Conservation (phyloP, 73 alveolate species). For the Blepharisma stoltei region DNA sequence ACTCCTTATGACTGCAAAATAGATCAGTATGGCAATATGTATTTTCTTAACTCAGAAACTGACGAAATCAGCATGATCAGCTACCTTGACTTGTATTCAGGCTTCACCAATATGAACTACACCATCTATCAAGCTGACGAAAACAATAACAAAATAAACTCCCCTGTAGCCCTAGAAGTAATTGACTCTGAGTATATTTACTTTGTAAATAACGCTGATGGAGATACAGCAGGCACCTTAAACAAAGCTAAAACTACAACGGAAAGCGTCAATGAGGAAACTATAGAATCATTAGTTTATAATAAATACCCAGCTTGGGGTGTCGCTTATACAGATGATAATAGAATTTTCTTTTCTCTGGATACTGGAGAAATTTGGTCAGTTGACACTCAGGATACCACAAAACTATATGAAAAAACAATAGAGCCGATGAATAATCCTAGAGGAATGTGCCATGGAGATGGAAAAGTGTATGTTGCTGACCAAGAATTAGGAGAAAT, state of each 20-base stretch:
- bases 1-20: background rate
- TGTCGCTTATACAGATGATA: background rate
- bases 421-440: background rate
- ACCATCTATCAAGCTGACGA: background rate
- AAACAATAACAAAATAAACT: background rate
- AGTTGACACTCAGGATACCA: background rate
- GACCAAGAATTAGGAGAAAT: background rate
- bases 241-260: background rate
- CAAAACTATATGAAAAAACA: background rate
- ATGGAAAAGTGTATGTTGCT: background rate
- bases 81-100: background rate
- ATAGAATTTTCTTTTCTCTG: background rate
- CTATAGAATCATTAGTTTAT: background rate
- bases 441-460: constrained; percentile 9
- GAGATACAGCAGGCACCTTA: background rate
- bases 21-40: background rate
- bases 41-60: background rate
- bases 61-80: background rate
- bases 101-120: background rate
- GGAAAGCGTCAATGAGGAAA: background rate
- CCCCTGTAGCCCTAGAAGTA: background rate
- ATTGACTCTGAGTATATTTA: background rate
- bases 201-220: background rate
- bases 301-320: constrained; percentile 12
- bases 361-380: constrained; percentile 18